Base-by-base conservation (phyloP, 306 rosid species). In the Mucuna pruriens region DNA sequence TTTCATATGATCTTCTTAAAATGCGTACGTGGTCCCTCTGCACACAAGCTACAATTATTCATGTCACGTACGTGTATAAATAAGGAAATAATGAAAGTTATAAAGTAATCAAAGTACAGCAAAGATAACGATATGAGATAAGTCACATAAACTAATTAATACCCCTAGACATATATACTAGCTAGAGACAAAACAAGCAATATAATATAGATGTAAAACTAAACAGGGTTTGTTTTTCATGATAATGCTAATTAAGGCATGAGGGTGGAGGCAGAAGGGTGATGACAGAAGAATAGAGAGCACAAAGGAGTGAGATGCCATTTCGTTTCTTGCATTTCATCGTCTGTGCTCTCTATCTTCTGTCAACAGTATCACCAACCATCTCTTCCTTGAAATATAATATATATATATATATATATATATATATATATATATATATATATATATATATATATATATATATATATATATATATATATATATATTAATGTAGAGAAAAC, bases 311-410 rank as follows among this genome's bases (percentile, higher is more conserved):
- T 84, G 87, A 90, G 84, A 91, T 87, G 90, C 91, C 16, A 66
- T 76, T 51, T 8, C 15, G 31, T 75, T 78, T 20, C 34, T 16
- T 80, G 90, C 90, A 92, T 89, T 87, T 87, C 91, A 85, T 83
- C 90, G 64, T 90, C 90, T 66, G 94, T 90, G 92, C 94, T 88
- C 94, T 92, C 97, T 92, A 87, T 92, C 94, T 92, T 92, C 97
- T 92, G 94, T 92, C 97, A 92, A 26, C 92, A 89, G 29, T 86
- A 83, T 80, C 75, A 44, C 84, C 76, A 78, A 19, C 64, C 17
- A 75, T 17, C 6, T n/a, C n/a, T n/a, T n/a, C n/a, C n/a, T n/a
- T n/a, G n/a, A n/a, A n/a, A n/a, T n/a, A n/a, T n/a, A n/a, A n/a
- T n/a, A n/a, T n/a, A n/a, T n/a, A n/a, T n/a, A n/a, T n/a, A n/a